Percentiles rank a stretch among this genome's conserved stretches.
These are phyloP conservation scores for Paraurostyla sp. DNA, from an alignment of 73 alveolate genomes.

Conservation along the genomic window DNA sequence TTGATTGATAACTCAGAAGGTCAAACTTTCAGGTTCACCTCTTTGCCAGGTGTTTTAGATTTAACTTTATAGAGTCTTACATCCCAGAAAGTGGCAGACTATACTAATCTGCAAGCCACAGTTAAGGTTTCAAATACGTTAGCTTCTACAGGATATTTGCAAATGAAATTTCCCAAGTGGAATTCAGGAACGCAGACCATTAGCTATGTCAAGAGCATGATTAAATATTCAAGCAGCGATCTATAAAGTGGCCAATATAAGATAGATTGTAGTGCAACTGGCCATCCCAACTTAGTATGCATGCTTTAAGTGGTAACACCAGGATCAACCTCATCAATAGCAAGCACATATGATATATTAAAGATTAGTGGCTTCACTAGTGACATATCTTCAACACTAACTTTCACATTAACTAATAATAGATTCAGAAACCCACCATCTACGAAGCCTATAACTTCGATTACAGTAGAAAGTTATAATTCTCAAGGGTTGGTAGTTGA, in stretches of 20 bases:
- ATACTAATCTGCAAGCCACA: background rate
- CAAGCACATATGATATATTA: background rate
- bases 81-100: background rate
- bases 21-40: background rate
- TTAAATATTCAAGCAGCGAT: constrained; percentile 26
- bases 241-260: background rate
- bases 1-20: constrained; percentile 18
- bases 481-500: background rate
- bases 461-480: background rate
- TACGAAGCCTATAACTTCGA: constrained; percentile 27
- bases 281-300: constrained; percentile 13
- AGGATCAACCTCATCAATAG: background rate
- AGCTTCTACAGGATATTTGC: constrained; percentile 3
- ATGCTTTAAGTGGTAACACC: background rate
- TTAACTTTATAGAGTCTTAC: background rate
- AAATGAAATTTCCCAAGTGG: constrained; percentile 39
- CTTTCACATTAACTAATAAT: background rate
- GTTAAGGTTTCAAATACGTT: background rate
- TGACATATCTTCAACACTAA: background rate
- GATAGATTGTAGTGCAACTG: background rate
- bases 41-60: background rate
- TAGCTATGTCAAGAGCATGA: background rate
- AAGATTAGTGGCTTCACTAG: constrained; percentile 18
- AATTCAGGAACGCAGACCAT: constrained; percentile 29
- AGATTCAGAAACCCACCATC: constrained; percentile 42